These are phyloP conservation scores for Exophiala viscosa DNA, from an alignment of 2,329 filamentous ascomycete genomes.

Conservation along the genomic window DNA sequence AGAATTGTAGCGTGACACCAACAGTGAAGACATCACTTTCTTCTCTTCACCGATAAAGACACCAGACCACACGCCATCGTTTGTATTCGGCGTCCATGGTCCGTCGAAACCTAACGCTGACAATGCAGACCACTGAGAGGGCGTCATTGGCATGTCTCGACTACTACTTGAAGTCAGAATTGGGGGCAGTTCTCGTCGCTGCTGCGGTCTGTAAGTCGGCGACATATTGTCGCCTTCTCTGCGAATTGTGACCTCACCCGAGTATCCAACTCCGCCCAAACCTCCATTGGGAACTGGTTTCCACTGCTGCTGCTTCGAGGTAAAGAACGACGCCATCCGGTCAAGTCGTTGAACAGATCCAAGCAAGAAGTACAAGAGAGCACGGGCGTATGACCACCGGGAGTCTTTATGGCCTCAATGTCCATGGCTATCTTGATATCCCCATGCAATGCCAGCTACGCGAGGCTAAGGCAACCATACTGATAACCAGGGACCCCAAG, in stretches of 20 bases:
- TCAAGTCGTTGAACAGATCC: neutral
- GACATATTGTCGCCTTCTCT: neutral
- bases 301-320: constrained; percentile 1
- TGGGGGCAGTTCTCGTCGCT: constrained; percentile 10
- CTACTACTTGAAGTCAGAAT: constrained; percentile 9
- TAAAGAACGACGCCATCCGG: constrained; percentile 18
- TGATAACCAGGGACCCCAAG: constrained; percentile 4
- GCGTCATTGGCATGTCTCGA: neutral
- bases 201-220: neutral
- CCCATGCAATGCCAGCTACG: neutral
- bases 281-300: constrained; percentile 17
- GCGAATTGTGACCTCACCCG: neutral
- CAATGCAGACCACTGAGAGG: constrained; percentile 2
- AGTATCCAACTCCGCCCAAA: constrained; percentile 14
- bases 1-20: constrained; percentile 9
- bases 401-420: neutral
- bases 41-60: neutral
- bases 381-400: neutral
- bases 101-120: constrained; percentile 4
- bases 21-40: neutral
- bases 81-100: constrained; percentile 19
- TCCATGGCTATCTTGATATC: neutral
- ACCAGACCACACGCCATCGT: constrained; percentile 4
- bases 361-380: neutral
- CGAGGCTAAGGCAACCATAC: neutral